A percentile compares a stretch with the other conserved stretches of the same genome.
Evolutionary conservation across 2,329 filamentous ascomycete genomes (phyloP).

Genomic region (Metarhizium guizhouense): DNA sequence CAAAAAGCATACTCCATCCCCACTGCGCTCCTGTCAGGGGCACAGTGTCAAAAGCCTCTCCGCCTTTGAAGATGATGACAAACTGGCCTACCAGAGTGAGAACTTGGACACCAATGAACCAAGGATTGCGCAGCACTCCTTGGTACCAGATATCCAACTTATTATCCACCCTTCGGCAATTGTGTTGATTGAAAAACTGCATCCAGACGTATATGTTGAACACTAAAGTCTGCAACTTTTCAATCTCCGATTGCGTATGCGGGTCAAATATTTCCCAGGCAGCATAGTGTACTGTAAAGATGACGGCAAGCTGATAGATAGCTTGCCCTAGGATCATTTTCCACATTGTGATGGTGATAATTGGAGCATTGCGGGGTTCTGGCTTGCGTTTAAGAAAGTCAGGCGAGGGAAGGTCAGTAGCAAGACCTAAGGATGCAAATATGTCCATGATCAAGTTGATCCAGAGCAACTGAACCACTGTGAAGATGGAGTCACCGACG

Average conservation of each 20-base stretch:
- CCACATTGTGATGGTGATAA: constrained; percentile 74
- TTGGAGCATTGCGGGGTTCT: constrained; percentile 60
- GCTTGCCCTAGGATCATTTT: constrained; percentile 84
- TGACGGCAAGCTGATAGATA: constrained; percentile 61
- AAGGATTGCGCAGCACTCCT: constrained; percentile 63
- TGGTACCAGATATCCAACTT: constrained; percentile 72
- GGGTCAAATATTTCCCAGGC: constrained; percentile 48
- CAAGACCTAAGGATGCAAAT: constrained; percentile 55
- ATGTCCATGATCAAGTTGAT: constrained; percentile 64
- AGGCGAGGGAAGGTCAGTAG: constrained; percentile 50
- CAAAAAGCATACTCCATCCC: constrained; percentile 61
- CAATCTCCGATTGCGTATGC: constrained; percentile 24
- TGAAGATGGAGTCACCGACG: constrained; percentile 42
- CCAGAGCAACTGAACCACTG: constrained; percentile 59
- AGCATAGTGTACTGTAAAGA: constrained; percentile 52
- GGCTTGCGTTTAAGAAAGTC: constrained; percentile 56
- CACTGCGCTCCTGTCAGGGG: constrained; percentile 56
- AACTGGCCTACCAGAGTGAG: constrained; percentile 62
- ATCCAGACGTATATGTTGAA: constrained; percentile 88
- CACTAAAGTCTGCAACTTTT: constrained; percentile 52
- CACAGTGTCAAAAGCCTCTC: constrained; percentile 54
- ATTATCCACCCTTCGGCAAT: constrained; percentile 72
- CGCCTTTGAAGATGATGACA: constrained; percentile 64
- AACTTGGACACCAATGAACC: constrained; percentile 61
- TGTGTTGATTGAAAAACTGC: constrained; percentile 82